A percentile compares a stretch with the other conserved stretches of the same genome.
These are phyloP conservation scores for Theileria annulata DNA, from an alignment of 169 alveolate species.

Conservation along the genomic window DNA sequence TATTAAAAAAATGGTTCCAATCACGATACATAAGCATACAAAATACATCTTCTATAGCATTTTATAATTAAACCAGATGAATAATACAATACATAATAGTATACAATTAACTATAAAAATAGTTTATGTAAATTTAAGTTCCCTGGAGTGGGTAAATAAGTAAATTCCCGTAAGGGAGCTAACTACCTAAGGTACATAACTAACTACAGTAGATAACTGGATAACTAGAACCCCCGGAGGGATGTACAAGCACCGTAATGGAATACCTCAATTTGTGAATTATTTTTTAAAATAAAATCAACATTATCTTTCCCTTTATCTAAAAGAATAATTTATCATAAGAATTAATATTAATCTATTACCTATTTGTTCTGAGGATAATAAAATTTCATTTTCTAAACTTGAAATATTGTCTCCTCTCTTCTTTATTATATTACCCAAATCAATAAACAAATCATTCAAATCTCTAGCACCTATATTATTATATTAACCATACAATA, in stretches of 20 bases:
- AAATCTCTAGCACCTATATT: slow-evolving; percentile 49
- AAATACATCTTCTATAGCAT: slow-evolving; percentile 36
- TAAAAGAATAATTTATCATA: not conserved
- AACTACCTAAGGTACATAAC: too few relatives aligned
- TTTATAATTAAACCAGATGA: not conserved
- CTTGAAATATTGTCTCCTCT: slow-evolving; percentile 63
- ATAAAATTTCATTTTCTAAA: slow-evolving; percentile 58
- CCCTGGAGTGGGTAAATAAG: too few relatives aligned
- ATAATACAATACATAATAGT: not conserved
- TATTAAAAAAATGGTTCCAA: slow-evolving; percentile 38
- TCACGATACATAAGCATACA: slow-evolving; percentile 43
- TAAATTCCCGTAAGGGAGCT: not conserved
- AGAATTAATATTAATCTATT: not conserved
- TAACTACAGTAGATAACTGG: not conserved
- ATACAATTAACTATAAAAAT: too few relatives aligned
- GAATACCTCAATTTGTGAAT: slow-evolving; percentile 3
- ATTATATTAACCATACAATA: too few relatives aligned
- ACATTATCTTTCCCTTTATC: slow-evolving; percentile 61
- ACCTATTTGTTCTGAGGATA: slow-evolving; percentile 62
- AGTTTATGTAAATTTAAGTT: too few relatives aligned
- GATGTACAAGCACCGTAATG: not conserved
- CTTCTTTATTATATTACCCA: slow-evolving; percentile 48
- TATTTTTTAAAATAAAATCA: slow-evolving; percentile 22
- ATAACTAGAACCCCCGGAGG: not conserved
- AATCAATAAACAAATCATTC: slow-evolving; percentile 49